Evolutionary conservation across 2,329 filamentous ascomycete genomes (phyloP).

Genomic region (Pestalotiopsis sp.): DNA sequence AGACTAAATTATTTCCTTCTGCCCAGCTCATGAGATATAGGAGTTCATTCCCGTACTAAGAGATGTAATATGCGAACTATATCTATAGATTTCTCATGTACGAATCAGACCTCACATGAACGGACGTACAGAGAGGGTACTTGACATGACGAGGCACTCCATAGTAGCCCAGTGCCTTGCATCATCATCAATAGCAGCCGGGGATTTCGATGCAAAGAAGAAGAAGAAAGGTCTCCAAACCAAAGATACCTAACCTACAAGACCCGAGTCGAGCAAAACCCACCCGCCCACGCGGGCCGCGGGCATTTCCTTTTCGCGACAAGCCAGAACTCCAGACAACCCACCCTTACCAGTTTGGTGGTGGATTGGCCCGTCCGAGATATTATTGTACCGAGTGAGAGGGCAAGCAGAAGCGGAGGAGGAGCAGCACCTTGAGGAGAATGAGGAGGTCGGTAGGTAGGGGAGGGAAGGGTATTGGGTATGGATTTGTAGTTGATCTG

Average conservation of each 20-base stretch:
- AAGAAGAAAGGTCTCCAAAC: background rate
- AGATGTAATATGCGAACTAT: no score
- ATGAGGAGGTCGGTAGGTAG: background rate
- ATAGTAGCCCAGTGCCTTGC: no score
- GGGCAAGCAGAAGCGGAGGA: background rate
- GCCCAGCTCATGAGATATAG: no score
- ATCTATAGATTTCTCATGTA: no score
- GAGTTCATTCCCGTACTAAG: no score
- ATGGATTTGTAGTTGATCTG: background rate
- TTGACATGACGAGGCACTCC: no score
- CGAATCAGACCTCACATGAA: no score
- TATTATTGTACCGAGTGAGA: constrained; percentile 8
- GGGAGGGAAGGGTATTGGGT: background rate
- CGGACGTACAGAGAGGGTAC: no score
- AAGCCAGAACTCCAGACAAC: constrained; percentile 8
- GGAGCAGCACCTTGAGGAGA: background rate
- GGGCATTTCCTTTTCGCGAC: constrained; percentile 11
- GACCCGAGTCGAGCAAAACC: background rate
- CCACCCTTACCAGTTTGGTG: constrained; percentile 13
- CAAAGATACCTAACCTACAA: background rate
- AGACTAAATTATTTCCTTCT: no score
- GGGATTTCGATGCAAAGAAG: background rate
- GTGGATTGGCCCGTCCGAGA: background rate
- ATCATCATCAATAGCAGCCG: background rate
- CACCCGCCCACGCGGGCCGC: background rate